A percentile compares a stretch with the other conserved stretches of the same genome.
These are phyloP conservation scores for Lentithecium fluviatile DNA, from an alignment of 495 filamentous ascomycete species.

Conservation along the genomic window DNA sequence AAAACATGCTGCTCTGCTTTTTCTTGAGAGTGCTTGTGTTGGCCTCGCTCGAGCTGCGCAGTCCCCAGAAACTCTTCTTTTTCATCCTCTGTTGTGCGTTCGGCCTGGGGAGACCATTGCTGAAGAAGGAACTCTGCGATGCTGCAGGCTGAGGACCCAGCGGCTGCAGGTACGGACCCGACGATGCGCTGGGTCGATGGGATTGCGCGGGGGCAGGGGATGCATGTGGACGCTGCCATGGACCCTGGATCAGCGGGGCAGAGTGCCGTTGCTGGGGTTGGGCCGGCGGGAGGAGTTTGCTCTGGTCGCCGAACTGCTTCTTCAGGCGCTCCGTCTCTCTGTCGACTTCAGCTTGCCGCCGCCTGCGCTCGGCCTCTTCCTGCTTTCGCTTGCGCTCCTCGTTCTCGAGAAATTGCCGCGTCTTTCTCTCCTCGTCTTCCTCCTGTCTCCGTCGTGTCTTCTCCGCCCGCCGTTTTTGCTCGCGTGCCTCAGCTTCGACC, in stretches of 20 bases:
- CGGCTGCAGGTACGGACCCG: conserved; percentile 33
- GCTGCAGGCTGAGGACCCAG: conserved; percentile 4
- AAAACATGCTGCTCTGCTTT: conserved; percentile 40
- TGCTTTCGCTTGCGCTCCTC: conserved; percentile 50
- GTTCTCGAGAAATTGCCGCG: conserved; percentile 54
- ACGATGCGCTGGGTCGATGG: conserved; percentile 2
- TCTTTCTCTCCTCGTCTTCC: conserved; percentile 28
- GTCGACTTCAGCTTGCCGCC: conserved; percentile 69
- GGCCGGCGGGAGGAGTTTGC: conserved; percentile 18
- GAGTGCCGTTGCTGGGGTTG: conserved; percentile 26
- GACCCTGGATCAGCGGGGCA: conserved; percentile 21
- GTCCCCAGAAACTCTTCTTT: conserved; percentile 45
- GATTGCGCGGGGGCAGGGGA: conserved; percentile 9
- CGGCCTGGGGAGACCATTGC: conserved; percentile 21
- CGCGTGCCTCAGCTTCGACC: conserved; percentile 65
- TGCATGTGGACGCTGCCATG: conserved; percentile 3
- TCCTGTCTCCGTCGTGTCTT: conserved; percentile 21
- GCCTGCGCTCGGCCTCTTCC: conserved; percentile 56
- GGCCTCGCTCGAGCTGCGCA: conserved; percentile 35
- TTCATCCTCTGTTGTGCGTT: conserved; percentile 20
- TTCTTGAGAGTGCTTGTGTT: conserved; percentile 26
- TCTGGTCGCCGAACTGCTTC: conserved; percentile 64
- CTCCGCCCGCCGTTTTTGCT: conserved; percentile 25
- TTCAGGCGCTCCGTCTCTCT: conserved; percentile 82
- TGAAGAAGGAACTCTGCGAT: conserved; percentile 31